Evolutionary conservation across 1,139 yeast species (phyloP).

Genomic region (Kluyveromyces marxianus): DNA sequence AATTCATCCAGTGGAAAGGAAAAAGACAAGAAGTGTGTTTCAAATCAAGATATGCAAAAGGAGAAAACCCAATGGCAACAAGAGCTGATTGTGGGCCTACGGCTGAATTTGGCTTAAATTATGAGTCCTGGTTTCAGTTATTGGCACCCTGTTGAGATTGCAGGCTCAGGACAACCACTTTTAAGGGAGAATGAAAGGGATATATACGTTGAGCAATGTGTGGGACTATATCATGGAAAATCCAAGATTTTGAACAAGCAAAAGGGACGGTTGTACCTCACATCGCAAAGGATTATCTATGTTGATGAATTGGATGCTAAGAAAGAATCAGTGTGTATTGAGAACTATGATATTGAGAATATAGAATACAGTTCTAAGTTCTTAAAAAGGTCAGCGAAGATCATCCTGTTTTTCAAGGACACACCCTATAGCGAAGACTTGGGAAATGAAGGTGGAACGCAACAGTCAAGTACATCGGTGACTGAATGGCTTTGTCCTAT

Average conservation of each 20-base stretch:
- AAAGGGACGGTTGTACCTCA: conserved; percentile 70
- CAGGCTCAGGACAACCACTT: conserved; percentile 42
- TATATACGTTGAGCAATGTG: conserved; percentile 42
- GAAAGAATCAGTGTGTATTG: conserved; percentile 43
- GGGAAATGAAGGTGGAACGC: conserved; percentile 5
- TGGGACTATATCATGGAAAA: conserved; percentile 69
- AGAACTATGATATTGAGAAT: conserved; percentile 39
- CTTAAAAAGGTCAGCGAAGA: conserved; percentile 71
- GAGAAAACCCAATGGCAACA: too few species aligned
- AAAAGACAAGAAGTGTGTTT: too few species aligned
- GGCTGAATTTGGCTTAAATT: neutral
- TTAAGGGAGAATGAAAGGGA: conserved; percentile 39
- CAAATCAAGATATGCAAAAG: too few species aligned
- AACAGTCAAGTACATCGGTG: neutral
- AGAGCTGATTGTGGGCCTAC: neutral
- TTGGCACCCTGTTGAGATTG: conserved; percentile 40
- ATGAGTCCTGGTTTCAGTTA: conserved; percentile 15
- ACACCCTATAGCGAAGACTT: conserved; percentile 8
- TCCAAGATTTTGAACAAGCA: conserved; percentile 58
- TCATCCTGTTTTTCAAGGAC: conserved; percentile 37
- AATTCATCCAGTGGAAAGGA: too few species aligned
- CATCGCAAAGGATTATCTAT: conserved; percentile 65
- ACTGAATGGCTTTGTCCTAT: conserved; percentile 71
- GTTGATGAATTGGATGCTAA: conserved; percentile 46
- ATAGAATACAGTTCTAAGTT: conserved; percentile 54